These are phyloP conservation scores for Aspergillus nanangensis DNA, from an alignment of 495 filamentous ascomycete species.

Conservation along the genomic window DNA sequence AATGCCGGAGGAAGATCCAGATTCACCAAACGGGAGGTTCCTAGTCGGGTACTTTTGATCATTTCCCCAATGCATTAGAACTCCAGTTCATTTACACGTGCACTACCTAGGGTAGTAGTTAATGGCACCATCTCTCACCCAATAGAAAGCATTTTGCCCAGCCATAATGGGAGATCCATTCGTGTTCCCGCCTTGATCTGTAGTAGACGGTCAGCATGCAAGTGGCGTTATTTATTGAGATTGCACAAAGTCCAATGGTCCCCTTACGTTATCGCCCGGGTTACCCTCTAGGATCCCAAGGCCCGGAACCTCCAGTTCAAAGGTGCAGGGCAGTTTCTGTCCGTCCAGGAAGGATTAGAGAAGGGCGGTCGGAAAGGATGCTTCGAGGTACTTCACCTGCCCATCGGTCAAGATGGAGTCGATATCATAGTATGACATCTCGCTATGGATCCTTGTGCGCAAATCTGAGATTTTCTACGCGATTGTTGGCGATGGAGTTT, in stretches of 20 bases:
- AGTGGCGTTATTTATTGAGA: not conserved
- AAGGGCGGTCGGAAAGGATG: not conserved
- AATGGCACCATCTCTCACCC: no score
- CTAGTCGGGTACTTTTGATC: conserved; percentile 49
- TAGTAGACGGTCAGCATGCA: conserved; percentile 7
- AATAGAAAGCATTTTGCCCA: conserved; percentile 93
- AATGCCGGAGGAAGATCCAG: conserved; percentile 80
- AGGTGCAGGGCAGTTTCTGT: conserved; percentile 93
- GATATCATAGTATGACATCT: conserved; percentile 86
- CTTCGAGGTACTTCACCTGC: conserved; percentile 49
- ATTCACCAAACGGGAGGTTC: conserved; percentile 60
- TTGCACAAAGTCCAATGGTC: no score
- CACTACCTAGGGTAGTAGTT: no score
- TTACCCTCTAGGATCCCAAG: conserved; percentile 86
- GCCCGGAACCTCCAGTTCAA: conserved; percentile 80
- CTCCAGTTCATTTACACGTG: no score
- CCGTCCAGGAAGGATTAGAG: not conserved
- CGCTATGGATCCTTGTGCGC: conserved; percentile 4
- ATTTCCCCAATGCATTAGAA: no score
- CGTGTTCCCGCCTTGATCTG: conserved; percentile 76
- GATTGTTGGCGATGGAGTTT: no score
- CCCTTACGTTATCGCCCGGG: conserved; percentile 55
- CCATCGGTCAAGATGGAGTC: conserved; percentile 91
- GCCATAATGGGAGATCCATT: conserved; percentile 86
- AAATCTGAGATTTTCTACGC: no score